Evolutionary conservation across 495 filamentous ascomycete species (phyloP).

Genomic region (Trichoderma erinaceum): DNA sequence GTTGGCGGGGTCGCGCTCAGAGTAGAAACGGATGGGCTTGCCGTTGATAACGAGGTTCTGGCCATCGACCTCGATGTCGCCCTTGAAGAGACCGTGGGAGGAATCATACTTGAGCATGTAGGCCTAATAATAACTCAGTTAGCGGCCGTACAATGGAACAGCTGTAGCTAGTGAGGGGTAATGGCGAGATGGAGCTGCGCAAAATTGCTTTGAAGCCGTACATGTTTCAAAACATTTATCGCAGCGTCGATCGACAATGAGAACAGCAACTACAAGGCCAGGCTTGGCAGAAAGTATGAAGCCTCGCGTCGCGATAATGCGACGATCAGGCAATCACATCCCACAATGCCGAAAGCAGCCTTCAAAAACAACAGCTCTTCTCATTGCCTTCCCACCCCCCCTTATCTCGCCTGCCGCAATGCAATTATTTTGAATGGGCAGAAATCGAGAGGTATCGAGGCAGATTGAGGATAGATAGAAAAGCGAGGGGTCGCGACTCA

Average conservation of each 20-base stretch:
- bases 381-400: not conserved
- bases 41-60: constrained; percentile 82
- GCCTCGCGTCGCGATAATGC: not conserved
- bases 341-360: too few relatives aligned
- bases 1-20: constrained; percentile 78
- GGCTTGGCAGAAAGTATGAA: too few relatives aligned
- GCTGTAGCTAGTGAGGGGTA: not conserved
- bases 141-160: not conserved
- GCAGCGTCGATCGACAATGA: not conserved
- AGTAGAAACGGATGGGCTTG: constrained; percentile 95
- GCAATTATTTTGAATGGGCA: not conserved
- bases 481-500: constrained; percentile 45
- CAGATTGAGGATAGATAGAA: not conserved
- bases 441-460: not conserved
- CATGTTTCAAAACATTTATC: not conserved
- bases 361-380: too few relatives aligned
- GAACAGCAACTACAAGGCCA: not conserved
- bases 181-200: not conserved
- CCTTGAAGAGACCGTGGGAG: constrained; percentile 95
- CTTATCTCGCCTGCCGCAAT: not conserved
- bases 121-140: constrained; percentile 48
- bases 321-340: not conserved
- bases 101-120: constrained; percentile 99
- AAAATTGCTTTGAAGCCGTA: not conserved
- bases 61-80: constrained; percentile 66